Evolutionary conservation across 306 rosid genomes (phyloP), one percentile per base, ranked within the genome.

Genomic region (Alnus glutinosa): DNA sequence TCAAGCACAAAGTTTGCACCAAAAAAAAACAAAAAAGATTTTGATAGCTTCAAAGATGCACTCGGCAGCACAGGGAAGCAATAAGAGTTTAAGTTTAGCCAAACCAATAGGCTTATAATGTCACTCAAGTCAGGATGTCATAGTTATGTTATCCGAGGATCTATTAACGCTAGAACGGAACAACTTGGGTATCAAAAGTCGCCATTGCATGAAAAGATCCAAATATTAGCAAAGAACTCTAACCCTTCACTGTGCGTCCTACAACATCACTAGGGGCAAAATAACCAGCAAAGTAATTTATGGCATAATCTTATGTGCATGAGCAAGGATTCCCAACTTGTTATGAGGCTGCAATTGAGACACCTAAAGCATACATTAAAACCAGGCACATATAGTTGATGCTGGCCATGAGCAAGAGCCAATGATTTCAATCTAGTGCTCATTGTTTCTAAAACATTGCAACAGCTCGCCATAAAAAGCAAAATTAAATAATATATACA

Each of bases 391-490:
- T 9, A 1, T 34, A 67, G 23, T 66, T 16, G 23, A 37, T 67
- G 71, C 30, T 67, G 2, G 12, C 10, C 62, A 59, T n/a, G 11
- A 18, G 64, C 52, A 77, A 62, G 52, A 82, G 46, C 76, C 58
- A 49, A 51, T 49, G 63, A 36, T 3, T 61, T 68, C 49, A 63
- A 55, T 73, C 54, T 58, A 36, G 54, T 42, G 69, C 49, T 75
- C 55, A 66, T 36, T 32, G 2, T 49, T 48, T 46, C 71, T 67
- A 47, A 55, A 72, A 61, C 49, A 54, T 39, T 47, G 51, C 44
- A 75, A 71, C 13, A 66, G 7, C 77, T 74, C 61, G 72, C 72
- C 68, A 55, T 16, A 58, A 80, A 62, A 34, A 44, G 67, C 28
- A 68, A 85, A 82, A 7, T 10, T 48, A 15, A 52, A 72, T 51